Conservation (phyloP, 345 rosid genomes). For the Hevea brasiliensis region DNA sequence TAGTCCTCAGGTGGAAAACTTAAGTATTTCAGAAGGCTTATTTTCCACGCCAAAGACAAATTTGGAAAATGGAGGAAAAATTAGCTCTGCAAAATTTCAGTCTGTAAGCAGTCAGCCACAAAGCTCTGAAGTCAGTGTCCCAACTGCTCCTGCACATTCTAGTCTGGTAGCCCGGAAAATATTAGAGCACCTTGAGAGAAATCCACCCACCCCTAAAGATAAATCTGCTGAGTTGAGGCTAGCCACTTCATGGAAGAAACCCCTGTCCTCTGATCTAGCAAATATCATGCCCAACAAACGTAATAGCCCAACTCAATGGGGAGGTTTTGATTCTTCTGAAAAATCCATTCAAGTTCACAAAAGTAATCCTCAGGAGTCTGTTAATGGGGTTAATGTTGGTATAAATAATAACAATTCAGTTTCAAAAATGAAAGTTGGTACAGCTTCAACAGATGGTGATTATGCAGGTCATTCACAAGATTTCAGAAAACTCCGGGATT, state of each 20-base stretch:
- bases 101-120: constrained; percentile 34
- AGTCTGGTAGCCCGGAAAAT: constrained; percentile 76
- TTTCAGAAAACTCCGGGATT: constrained; percentile 35
- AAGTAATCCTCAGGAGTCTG: constrained; percentile 28
- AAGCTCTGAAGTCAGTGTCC: constrained; percentile 44
- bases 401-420: constrained; percentile 31
- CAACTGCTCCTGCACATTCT: constrained; percentile 69
- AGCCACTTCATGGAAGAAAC: constrained; percentile 56
- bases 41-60: constrained; percentile 40
- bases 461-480: constrained; percentile 33
- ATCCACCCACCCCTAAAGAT: constrained; percentile 57
- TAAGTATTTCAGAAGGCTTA: constrained; percentile 24
- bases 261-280: constrained; percentile 38
- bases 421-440: constrained; percentile 30
- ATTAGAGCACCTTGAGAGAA: constrained; percentile 77
- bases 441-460: constrained; percentile 21
- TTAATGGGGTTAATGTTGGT: constrained; percentile 28
- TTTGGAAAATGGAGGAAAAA: constrained; percentile 46
- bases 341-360: constrained; percentile 28
- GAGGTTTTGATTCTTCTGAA: constrained; percentile 29
- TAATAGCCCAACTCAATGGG: constrained; percentile 33
- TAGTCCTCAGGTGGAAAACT: constrained; percentile 39
- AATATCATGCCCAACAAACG: constrained; percentile 20
- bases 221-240: constrained; percentile 72
- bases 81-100: constrained; percentile 38